Evolutionary conservation across 2,329 filamentous ascomycete genomes (phyloP).

Genomic region (Camillea tinctor): DNA sequence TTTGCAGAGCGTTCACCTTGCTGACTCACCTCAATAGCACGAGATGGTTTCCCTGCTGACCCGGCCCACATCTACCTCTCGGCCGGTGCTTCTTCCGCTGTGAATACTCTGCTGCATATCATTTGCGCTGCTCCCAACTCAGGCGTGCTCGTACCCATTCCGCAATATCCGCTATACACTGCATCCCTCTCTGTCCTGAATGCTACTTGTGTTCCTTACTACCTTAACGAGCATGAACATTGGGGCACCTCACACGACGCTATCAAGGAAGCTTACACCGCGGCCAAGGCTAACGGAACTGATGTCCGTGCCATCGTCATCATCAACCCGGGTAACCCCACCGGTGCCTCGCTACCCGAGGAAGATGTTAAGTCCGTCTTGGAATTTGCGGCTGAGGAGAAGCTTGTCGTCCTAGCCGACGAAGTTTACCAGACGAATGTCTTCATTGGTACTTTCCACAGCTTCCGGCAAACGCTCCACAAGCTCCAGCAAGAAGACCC

Average conservation of each 20-base stretch:
- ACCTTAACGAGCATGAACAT: constrained; percentile 78
- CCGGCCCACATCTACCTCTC: constrained; percentile 85
- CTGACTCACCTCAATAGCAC: constrained; percentile 47
- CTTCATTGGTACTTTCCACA: constrained; percentile 90
- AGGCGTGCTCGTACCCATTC: constrained; percentile 90
- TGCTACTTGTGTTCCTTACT: constrained; percentile 87
- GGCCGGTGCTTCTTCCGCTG: constrained; percentile 87
- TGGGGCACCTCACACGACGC: constrained; percentile 87
- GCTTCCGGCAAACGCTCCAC: constrained; percentile 88
- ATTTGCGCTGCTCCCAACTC: constrained; percentile 76
- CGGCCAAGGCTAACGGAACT: constrained; percentile 72
- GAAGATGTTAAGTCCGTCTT: constrained; percentile 82
- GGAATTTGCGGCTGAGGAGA: constrained; percentile 80
- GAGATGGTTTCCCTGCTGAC: constrained; percentile 85
- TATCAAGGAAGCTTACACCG: constrained; percentile 70
- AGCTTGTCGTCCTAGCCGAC: constrained; percentile 87
- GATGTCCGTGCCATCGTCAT: constrained; percentile 93
- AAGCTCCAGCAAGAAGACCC: constrained; percentile 73
- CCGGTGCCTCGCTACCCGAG: constrained; percentile 78
- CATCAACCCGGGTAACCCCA: constrained; percentile 98
- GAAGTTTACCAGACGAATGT: constrained; percentile 99
- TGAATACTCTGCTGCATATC: constrained; percentile 88
- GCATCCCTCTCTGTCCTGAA: constrained; percentile 85
- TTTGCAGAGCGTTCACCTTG: not conserved
- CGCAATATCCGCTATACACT: constrained; percentile 97